Evolutionary conservation across 2,329 filamentous ascomycete genomes (phyloP).

Genomic region (Lachnellula cervina): DNA sequence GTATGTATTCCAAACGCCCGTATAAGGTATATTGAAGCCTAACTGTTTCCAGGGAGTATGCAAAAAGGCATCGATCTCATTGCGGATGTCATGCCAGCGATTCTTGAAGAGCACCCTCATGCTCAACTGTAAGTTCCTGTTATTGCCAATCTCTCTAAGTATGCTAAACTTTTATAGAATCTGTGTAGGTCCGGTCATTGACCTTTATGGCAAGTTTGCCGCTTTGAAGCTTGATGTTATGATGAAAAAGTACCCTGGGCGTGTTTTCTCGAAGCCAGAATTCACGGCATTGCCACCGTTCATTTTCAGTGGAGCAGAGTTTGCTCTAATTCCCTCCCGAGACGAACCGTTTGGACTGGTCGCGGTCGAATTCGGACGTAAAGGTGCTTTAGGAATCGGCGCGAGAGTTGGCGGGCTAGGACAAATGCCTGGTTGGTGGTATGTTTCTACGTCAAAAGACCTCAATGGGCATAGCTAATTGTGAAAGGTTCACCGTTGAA

Average conservation of each 20-base stretch:
- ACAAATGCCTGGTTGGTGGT: conserved; percentile 50
- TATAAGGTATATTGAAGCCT: no score
- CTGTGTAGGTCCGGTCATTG: conserved; percentile 60
- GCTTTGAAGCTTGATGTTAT: conserved; percentile 59
- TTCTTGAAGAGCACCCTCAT: conserved; percentile 55
- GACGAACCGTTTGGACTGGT: conserved; percentile 67
- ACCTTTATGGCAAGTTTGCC: conserved; percentile 64
- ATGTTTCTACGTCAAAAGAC: no score
- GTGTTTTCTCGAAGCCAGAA: conserved; percentile 64
- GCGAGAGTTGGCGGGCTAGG: conserved; percentile 62
- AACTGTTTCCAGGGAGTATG: conserved; percentile 10
- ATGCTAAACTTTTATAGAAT: conserved; percentile 32
- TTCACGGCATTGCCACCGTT: conserved; percentile 63
- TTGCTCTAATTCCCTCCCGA: conserved; percentile 62
- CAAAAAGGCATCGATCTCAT: conserved; percentile 67
- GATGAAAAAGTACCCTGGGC: conserved; percentile 60
- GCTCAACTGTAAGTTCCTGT: conserved; percentile 42
- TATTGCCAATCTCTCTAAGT: no score
- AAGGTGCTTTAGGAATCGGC: conserved; percentile 62
- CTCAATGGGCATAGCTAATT: conserved; percentile 22
- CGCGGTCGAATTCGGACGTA: conserved; percentile 64
- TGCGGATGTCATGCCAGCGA: conserved; percentile 59
- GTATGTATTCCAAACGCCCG: conserved; percentile 43
- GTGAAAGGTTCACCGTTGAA: conserved; percentile 67
- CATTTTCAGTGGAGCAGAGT: conserved; percentile 64